phyloP scores from a whole-genome alignment of 1,284 basidiomycete species.

The Psilocybe mexicana region DNA sequence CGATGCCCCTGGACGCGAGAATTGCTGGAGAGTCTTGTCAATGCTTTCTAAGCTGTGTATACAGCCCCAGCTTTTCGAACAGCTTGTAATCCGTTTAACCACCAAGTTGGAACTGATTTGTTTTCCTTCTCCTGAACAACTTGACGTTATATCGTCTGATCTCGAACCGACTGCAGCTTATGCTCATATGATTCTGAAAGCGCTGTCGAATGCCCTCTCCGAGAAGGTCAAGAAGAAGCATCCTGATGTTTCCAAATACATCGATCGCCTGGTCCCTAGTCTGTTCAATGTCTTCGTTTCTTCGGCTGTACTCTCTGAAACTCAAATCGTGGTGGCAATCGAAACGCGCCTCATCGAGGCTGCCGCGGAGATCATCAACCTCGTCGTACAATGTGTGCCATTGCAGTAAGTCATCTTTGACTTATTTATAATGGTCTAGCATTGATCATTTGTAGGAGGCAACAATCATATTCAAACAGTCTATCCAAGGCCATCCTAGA shows the following conservation, averaged over 20 bases:
- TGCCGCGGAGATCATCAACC: conserved; percentile 64
- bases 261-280: conserved; percentile 70
- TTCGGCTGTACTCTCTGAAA: conserved; percentile 45
- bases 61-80: conserved; percentile 81
- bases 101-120: conserved; percentile 80
- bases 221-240: conserved; percentile 65
- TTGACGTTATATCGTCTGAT: conserved; percentile 27
- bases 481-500: conserved; percentile 62
- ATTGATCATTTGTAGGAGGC: conserved; percentile 42
- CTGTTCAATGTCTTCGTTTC: conserved; percentile 73
- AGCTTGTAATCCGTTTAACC: conserved; percentile 76
- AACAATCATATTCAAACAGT: conserved; percentile 52
- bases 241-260: conserved; percentile 76
- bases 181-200: conserved; percentile 78
- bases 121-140: conserved; percentile 32
- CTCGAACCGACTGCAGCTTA: conserved; percentile 72
- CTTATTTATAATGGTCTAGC: conserved; percentile 2
- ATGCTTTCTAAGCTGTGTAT: conserved; percentile 78
- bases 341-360: conserved; percentile 69
- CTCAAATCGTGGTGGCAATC: conserved; percentile 43
- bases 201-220: conserved; percentile 63
- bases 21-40: conserved; percentile 71
- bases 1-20: conserved; percentile 56
- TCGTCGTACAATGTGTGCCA: conserved; percentile 67
- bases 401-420: conserved; percentile 52